These are phyloP conservation scores for Cutaneotrichosporon daszewskae DNA, from an alignment of 1,284 basidiomycete genomes.

Conservation along the genomic window DNA sequence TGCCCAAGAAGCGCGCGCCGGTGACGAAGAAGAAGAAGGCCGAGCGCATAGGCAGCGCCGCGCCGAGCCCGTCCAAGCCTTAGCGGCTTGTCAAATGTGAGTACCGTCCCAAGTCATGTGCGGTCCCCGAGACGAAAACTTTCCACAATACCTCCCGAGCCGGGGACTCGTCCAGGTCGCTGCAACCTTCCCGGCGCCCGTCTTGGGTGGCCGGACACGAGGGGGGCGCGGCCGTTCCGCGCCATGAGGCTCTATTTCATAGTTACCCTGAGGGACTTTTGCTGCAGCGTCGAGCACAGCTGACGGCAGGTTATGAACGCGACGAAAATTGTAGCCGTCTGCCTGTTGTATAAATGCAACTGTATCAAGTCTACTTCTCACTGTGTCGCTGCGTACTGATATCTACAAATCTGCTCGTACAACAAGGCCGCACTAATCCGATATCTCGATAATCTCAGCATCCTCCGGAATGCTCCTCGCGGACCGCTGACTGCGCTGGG, in stretches of 20 bases:
- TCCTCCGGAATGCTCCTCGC: neutral
- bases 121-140: conserved; percentile 21
- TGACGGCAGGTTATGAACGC: neutral
- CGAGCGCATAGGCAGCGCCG: conserved; percentile 4
- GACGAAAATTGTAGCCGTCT: neutral
- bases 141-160: conserved; percentile 21
- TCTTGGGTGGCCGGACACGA: conserved; percentile 23
- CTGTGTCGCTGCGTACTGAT: no score
- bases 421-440: no score
- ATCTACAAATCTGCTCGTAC: no score
- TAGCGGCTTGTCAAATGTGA: neutral
- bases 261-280: conserved; percentile 46
- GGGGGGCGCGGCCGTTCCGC: conserved; percentile 31
- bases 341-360: no score
- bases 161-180: conserved; percentile 17
- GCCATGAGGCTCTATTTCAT: conserved; percentile 41
- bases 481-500: neutral
- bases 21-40: conserved; percentile 12
- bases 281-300: neutral
- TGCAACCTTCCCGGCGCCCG: conserved; percentile 23
- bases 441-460: conserved; percentile 10
- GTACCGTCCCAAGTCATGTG: neutral
- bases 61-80: conserved; percentile 11
- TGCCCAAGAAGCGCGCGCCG: conserved; percentile 10
- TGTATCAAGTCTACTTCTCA: no score